phyloP scores from a whole-genome alignment of 441 rosid genomes.

The Croton laevigatus region DNA sequence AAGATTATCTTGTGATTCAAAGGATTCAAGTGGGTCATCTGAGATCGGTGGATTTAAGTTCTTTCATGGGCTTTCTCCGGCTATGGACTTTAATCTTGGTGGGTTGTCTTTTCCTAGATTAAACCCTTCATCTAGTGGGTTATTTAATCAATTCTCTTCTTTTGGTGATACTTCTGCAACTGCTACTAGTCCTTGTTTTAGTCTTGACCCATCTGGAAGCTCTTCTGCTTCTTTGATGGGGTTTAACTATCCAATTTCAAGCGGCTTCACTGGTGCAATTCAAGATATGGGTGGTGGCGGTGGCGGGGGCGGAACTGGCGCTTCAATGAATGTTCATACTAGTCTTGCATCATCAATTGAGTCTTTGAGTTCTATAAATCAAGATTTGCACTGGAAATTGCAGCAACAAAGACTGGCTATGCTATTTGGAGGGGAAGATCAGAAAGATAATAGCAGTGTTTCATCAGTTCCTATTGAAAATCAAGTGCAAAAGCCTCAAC shows the following conservation, averaged over 20 bases:
- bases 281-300: constrained; percentile 33
- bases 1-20: constrained; percentile 36
- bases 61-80: constrained; percentile 58
- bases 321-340: constrained; percentile 45
- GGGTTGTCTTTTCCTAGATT: constrained; percentile 58
- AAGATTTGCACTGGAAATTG: constrained; percentile 94
- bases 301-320: constrained; percentile 21
- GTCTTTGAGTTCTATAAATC: constrained; percentile 83
- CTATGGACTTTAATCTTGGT: constrained; percentile 65
- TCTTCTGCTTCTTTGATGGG: constrained; percentile 44
- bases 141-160: constrained; percentile 39
- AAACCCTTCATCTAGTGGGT: constrained; percentile 35
- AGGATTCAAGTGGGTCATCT: constrained; percentile 40
- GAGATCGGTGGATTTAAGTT: constrained; percentile 61
- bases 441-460: constrained; percentile 36
- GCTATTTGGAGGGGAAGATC: constrained; percentile 54
- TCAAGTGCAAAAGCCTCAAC: constrained; percentile 53
- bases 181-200: constrained; percentile 29
- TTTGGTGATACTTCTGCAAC: constrained; percentile 36
- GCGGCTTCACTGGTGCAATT: constrained; percentile 33
- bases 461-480: constrained; percentile 38
- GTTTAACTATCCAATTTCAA: constrained; percentile 42
- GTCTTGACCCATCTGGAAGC: constrained; percentile 46
- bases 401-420: constrained; percentile 85
- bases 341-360: constrained; percentile 79